Evolutionary conservation across 768 basidiomycete species (phyloP).

Genomic region (Chiua virens): DNA sequence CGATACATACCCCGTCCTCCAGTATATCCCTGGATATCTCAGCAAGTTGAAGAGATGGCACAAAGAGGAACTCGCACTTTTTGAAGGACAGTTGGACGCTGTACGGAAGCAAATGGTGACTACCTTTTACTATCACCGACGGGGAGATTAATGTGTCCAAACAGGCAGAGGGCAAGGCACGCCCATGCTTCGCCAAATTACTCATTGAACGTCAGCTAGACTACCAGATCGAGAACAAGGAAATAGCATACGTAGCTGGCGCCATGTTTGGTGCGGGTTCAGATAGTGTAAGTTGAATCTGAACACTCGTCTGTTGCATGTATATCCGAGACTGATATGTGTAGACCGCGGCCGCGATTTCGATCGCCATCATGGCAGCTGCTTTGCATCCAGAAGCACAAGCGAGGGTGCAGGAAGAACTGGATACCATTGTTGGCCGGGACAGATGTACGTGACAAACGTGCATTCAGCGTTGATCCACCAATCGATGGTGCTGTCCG

Average conservation of each 20-base stretch:
- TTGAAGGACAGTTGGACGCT: slow-evolving; percentile 27
- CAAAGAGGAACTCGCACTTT: slow-evolving; percentile 37
- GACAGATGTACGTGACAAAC: slow-evolving; percentile 21
- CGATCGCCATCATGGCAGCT: slow-evolving; percentile 54
- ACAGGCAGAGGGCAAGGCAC: slow-evolving; percentile 26
- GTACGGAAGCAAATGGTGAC: slow-evolving; percentile 32
- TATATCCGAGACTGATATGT: too few relatives aligned
- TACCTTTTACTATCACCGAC: not conserved
- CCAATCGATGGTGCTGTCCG: too few relatives aligned
- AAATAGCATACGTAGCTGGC: slow-evolving; percentile 40
- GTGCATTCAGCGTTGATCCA: too few relatives aligned
- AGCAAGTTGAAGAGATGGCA: slow-evolving; percentile 55
- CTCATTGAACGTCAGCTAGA: slow-evolving; percentile 37
- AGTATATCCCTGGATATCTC: slow-evolving; percentile 37
- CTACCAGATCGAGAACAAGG: slow-evolving; percentile 32
- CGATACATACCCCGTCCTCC: slow-evolving; percentile 23
- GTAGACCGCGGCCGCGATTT: slow-evolving; percentile 47
- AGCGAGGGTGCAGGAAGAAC: slow-evolving; percentile 48
- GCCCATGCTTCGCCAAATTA: slow-evolving; percentile 35
- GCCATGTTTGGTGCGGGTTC: slow-evolving; percentile 45
- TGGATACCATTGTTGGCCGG: slow-evolving; percentile 50
- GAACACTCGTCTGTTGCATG: too few relatives aligned
- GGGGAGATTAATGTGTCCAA: too few relatives aligned
- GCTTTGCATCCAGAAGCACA: slow-evolving; percentile 52
- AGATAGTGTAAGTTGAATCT: slow-evolving; percentile 34